Conservation (phyloP, 2,329 filamentous ascomycete species). For the Chaetomium olivaceum region DNA sequence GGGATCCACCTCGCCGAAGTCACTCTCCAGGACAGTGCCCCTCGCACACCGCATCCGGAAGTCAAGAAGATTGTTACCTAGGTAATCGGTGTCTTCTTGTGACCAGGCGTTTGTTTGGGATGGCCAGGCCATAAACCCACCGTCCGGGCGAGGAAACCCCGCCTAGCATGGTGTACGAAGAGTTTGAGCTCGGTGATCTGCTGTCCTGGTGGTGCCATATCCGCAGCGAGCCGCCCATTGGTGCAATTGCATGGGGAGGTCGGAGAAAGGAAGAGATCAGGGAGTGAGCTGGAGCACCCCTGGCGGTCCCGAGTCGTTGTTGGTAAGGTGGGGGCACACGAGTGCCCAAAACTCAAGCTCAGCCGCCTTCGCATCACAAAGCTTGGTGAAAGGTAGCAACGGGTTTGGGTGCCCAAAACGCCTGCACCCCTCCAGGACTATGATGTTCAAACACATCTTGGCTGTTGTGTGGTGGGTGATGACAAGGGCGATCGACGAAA, state of each 20-base stretch:
- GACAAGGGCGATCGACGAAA: neutral
- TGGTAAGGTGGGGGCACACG: neutral
- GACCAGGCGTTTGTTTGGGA: neutral
- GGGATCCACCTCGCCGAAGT: neutral
- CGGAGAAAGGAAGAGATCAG: neutral
- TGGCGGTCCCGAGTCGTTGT: neutral
- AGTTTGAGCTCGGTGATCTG: neutral
- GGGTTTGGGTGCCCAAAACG: neutral
- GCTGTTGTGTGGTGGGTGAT: neutral
- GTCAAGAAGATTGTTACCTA: neutral
- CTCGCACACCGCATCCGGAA: neutral
- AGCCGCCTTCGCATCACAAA: neutral
- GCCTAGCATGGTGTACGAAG: neutral
- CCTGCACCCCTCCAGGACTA: neutral
- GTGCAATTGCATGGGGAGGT: neutral
- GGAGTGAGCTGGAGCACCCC: neutral
- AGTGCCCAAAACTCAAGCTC: neutral
- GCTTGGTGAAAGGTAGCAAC: neutral
- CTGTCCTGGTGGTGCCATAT: neutral
- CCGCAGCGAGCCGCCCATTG: neutral
- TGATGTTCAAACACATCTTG: slow-evolving; percentile 12
- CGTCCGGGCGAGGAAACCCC: neutral
- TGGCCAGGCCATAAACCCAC: neutral
- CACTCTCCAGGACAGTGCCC: neutral
- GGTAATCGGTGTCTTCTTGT: neutral